Conservation (phyloP, 2,329 filamentous ascomycete species). For the Calycina herbarum region DNA sequence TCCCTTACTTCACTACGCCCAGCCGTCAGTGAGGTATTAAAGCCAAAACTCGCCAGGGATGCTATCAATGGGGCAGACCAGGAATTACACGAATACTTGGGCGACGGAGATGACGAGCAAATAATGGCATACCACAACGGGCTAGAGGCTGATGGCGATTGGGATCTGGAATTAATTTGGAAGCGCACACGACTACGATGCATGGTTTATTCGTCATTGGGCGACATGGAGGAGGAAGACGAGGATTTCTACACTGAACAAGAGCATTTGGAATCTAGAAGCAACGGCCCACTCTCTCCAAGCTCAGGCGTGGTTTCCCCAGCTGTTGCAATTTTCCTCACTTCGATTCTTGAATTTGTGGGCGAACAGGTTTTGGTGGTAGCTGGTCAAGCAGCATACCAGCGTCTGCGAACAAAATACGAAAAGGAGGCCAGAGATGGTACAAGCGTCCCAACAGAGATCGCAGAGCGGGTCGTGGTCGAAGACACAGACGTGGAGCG, state of each 20-base stretch:
- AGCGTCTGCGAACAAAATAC: constrained; percentile 59
- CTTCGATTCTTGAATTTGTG: constrained; percentile 90
- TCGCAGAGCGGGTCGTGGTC: constrained; percentile 71
- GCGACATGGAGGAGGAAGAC: constrained; percentile 97
- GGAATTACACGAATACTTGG: constrained; percentile 84
- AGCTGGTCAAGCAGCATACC: constrained; percentile 79
- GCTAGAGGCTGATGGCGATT: constrained; percentile 57
- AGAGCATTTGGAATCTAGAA: constrained; percentile 63
- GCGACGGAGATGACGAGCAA: constrained; percentile 75
- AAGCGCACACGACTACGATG: constrained; percentile 89
- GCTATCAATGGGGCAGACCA: constrained; percentile 82
- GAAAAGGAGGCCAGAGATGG: constrained; percentile 60
- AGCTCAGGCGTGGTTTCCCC: constrained; percentile 73
- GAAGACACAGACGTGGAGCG: constrained; percentile 92
- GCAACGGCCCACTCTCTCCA: constrained; percentile 56
- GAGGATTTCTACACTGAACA: constrained; percentile 86
- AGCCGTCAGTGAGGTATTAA: constrained; percentile 83
- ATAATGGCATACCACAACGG: constrained; percentile 53
- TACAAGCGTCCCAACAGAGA: constrained; percentile 44
- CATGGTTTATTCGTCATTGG: constrained; percentile 97
- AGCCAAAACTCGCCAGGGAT: constrained; percentile 82
- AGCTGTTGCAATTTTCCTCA: constrained; percentile 91
- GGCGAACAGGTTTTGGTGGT: constrained; percentile 89
- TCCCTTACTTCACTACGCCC: constrained; percentile 73
- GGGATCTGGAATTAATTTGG: constrained; percentile 93